A percentile compares a stretch with the other conserved stretches of the same genome.
phyloP scores from a whole-genome alignment of 2,329 filamentous ascomycete species.

The Aspergillus latus region DNA sequence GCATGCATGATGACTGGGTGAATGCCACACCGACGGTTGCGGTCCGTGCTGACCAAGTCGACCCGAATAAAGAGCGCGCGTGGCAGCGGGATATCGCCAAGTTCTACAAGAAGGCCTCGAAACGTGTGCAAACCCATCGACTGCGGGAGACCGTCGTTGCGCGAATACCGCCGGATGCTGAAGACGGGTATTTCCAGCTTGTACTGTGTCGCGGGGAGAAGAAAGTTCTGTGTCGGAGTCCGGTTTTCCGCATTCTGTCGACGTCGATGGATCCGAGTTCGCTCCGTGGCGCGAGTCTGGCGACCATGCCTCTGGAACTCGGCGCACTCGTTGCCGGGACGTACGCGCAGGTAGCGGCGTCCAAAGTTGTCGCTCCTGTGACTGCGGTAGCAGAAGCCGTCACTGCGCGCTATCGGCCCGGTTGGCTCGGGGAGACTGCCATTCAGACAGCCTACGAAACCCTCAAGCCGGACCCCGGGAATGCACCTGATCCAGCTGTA shows the following conservation, averaged over 20 bases:
- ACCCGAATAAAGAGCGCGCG: slow-evolving; percentile 60
- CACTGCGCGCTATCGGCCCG: slow-evolving; percentile 30
- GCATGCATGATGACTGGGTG: slow-evolving; percentile 61
- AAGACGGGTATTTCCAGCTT: slow-evolving; percentile 68
- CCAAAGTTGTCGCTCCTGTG: slow-evolving; percentile 26
- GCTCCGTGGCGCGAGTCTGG: slow-evolving; percentile 63
- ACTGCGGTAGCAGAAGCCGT: slow-evolving; percentile 27
- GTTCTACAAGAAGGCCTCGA: slow-evolving; percentile 58
- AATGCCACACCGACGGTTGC: slow-evolving; percentile 63
- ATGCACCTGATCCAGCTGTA: slow-evolving; percentile 5
- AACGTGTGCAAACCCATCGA: slow-evolving; percentile 51
- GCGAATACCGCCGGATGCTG: slow-evolving; percentile 62
- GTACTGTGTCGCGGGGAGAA: slow-evolving; percentile 61
- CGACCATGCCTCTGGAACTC: slow-evolving; percentile 65
- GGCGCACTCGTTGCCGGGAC: slow-evolving; percentile 50
- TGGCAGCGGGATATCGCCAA: slow-evolving; percentile 67
- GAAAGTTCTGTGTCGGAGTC: slow-evolving; percentile 63
- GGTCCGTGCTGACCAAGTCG: slow-evolving; percentile 51
- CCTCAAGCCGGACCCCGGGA: slow-evolving; percentile 27
- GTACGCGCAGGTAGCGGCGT: slow-evolving; percentile 40
- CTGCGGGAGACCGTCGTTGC: slow-evolving; percentile 64
- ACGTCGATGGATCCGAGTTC: slow-evolving; percentile 62
- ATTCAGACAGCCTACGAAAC: slow-evolving; percentile 33
- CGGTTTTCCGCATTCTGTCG: slow-evolving; percentile 68
- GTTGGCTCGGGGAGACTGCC: slow-evolving; percentile 33